Percentiles rank a stretch among this genome's conserved stretches.
Conservation (phyloP, 148 eudicot species). For the Dianthus caryophyllus region DNA sequence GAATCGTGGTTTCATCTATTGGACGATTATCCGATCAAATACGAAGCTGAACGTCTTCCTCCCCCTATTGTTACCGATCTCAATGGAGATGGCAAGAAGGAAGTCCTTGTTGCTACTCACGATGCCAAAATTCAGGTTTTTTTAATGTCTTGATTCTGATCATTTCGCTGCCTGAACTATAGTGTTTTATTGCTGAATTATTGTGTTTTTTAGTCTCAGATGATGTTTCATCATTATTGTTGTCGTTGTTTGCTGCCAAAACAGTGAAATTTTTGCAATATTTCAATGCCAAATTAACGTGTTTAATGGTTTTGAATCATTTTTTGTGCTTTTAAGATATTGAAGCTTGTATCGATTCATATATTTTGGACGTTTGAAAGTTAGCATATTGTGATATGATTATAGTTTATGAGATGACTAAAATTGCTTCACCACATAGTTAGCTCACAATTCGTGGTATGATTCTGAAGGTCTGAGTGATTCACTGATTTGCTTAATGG, state of each 20-base stretch:
- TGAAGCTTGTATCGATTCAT: neutral
- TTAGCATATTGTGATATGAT: neutral
- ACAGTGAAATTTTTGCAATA: too few relatives aligned
- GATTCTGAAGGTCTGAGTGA: too few relatives aligned
- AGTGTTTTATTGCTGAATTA: neutral
- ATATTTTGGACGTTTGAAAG: neutral
- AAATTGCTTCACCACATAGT: too few relatives aligned
- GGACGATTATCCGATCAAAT: constrained; percentile 90
- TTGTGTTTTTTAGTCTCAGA: neutral
- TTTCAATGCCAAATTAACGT: neutral
- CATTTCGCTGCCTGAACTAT: too few relatives aligned
- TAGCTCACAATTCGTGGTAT: too few relatives aligned
- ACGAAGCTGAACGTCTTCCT: constrained; percentile 90
- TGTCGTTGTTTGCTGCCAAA: too few relatives aligned
- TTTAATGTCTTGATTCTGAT: neutral
- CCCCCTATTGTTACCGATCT: constrained; percentile 91
- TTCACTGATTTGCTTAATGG: too few relatives aligned
- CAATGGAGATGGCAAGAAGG: constrained; percentile 83
- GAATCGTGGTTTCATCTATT: constrained; percentile 93
- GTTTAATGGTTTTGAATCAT: too few relatives aligned
- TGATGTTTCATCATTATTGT: too few relatives aligned
- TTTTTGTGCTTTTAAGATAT: neutral
- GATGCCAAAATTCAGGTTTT: constrained; percentile 93
- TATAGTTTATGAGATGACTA: too few relatives aligned
- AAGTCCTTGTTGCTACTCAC: constrained; percentile 84